Base-by-base conservation (phyloP, 352 stramenopile species). In the Phytophthora foliorum region DNA sequence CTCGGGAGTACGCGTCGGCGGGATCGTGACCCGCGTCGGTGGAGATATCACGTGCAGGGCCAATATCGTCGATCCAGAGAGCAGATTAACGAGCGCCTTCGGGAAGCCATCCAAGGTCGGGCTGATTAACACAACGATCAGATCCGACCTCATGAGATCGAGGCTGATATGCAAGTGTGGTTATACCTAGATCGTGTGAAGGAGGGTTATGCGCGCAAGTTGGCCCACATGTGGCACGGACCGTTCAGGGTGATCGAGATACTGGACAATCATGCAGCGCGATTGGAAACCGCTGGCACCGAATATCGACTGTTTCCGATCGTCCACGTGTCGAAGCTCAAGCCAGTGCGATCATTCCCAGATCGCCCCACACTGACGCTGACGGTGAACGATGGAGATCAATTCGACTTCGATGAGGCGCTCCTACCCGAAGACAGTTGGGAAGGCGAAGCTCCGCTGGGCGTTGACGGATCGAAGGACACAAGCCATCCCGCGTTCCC, bases 271-370 rank as follows among this genome's bases (percentile, higher is more conserved):
- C 57, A 67, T n/a, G 29, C 39, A 13, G 46, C 29, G 14, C 55
- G 57, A 13, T 58, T 74, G 0, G 21, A 72, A 16, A 44, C n/a
- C n/a, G n/a, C n/a, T n/a, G n/a, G n/a, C 0, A 60, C 54, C 0
- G 27, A 46, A 6, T 77, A 77, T 21, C 19, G 41, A 0, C 11
- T 77, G 0, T 75, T 72, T 25, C 66, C 69, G 0, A 53, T 56
- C 17, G 67, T 75, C 0, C 74, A 82, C 34, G 24, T 78, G 2
- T 63, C 64, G 25, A 63, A 71, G 27, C 27, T 77, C 0, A 77
- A 78, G 52, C 38, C 48, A 0, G 41, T 69, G 0, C 4, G 45
- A 0, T 1, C 36, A 45, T 38, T 17, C 49, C 58, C 1, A 42
- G 34, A n/a, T 39, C 34, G 11, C 14, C 51, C 13, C 0, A 59